Base-by-base conservation (phyloP, 176 grass and related monocot species). In the Avena insularis region DNA sequence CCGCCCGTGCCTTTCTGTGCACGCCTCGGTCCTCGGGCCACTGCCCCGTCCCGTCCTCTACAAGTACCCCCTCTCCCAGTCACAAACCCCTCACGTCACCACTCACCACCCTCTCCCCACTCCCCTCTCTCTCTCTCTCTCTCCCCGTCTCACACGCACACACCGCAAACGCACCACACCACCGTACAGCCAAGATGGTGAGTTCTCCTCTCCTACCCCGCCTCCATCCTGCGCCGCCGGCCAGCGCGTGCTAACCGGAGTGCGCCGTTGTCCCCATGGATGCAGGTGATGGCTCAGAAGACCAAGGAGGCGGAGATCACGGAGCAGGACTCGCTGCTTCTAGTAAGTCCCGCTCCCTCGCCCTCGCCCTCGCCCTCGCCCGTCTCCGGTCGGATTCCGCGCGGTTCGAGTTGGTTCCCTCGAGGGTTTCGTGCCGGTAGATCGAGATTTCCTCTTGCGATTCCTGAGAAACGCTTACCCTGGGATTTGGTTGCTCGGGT, bases 251-350 rank as follows among this genome's bases (percentile, higher is more conserved):
- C 80, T 84, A 60, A 92, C 61, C 36, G 14, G 51, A 25, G 35
- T 12, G 5, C 16, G 45, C 61, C 40, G 31, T 79, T 61, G 25
- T 78, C 59, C 31, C 40, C 35, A 48, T 77, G 56, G 33, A 51
- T 82, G 84, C 90, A 96, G 93, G 92, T 93, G 64, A 70, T 87
- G 56, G 92, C 87, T 62, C 92, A 96, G 65, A 95, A 87, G 88
- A 84, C 88, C 36, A 96, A 98, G 94, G 97, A 94, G 82, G 94
- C 92, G 47, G 92, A 98, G 85, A 91, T 98, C 67, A 94, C 94
- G 70, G 92, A 96, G 92, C 97, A 96, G 94, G 97, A 98, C 65
- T 98, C 97, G 57, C 87, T 94, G 79, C 94, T 98, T 57, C 85
- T 98, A 71, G 97, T 98, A 85, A 86, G 71, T 38, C 21, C 20